Evolutionary conservation across 2,329 filamentous ascomycete species (phyloP), one percentile per base, ranked within the genome.

Genomic region (Trichoderma sp.): DNA sequence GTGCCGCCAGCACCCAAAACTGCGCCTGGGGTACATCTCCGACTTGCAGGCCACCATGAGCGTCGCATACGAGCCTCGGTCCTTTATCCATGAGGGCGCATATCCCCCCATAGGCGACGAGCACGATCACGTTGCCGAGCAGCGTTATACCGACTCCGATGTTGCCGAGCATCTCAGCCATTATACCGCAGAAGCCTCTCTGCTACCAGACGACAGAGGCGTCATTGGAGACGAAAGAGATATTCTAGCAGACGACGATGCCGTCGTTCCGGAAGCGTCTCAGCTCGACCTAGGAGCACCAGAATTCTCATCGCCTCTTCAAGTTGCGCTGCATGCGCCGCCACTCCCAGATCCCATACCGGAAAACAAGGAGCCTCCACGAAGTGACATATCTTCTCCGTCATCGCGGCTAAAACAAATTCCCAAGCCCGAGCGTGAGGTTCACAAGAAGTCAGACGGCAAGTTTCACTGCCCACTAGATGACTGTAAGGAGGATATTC

Each of bases 391-490:
- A 5, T 82, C 81, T n/a, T 79, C 80, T 14, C 76, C 78, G 15
- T 76, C 80, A 1, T 76, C 80, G 8, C 84, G 87, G 28, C 81
- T 82, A 74, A 89, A 88, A 78, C 81, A 86, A 4, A 87, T 91
- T 15, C 82, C 85, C 4, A 91, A 91, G 76, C 89, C 89, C 0
- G 85, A 88, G 34, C 86, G 89, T 36, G 82, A 86, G 51, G 84
- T 86, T 0, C 82, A 82, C 4, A 90, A 90, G 81, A 94, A 94
- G 75, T 79, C 84, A 1, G 87, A 93, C 28, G 92, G 92, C n/a
- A 91, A 93, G 78, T 96, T 91, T 77, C 87, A 91, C 71, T 98
- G 95, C 81, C 89, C 89, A 18, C 89, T 90, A 75, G 82, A 86
- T 0, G 90, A 91, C 71, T 98, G 95, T 77, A 86, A 84, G 14